Percentiles rank a stretch among this genome's conserved stretches.
These are phyloP conservation scores for Sporothrix mexicana DNA, from an alignment of 2,329 filamentous ascomycete species.

Conservation along the genomic window DNA sequence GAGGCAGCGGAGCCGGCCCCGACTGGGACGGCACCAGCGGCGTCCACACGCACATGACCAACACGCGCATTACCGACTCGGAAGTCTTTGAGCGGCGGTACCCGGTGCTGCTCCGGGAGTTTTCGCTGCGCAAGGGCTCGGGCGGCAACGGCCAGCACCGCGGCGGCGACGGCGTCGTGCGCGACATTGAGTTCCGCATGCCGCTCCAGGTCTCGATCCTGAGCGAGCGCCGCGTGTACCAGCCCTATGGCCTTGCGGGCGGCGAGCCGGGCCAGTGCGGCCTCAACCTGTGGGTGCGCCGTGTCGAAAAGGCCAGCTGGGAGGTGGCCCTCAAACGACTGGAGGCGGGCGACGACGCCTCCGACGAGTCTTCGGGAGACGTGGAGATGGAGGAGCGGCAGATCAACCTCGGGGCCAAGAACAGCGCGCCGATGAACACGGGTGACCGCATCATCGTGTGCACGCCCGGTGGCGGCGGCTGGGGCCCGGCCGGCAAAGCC, in stretches of 20 bases:
- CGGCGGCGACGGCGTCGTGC: conserved; percentile 77
- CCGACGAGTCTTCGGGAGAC: conserved; percentile 39
- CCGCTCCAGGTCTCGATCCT: conserved; percentile 80
- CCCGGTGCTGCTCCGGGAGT: conserved; percentile 73
- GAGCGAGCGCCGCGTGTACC: conserved; percentile 75
- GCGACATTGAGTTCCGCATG: conserved; percentile 82
- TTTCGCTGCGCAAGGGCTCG: conserved; percentile 66
- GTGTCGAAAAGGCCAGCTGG: conserved; percentile 64
- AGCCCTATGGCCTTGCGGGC: conserved; percentile 82
- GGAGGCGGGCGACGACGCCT: conserved; percentile 39
- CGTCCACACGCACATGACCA: conserved; percentile 87
- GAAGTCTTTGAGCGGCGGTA: conserved; percentile 81
- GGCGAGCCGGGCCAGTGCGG: conserved; percentile 80
- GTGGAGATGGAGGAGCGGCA: conserved; percentile 62
- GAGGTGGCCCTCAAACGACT: conserved; percentile 52
- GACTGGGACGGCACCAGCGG: conserved; percentile 75
- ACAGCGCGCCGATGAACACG: conserved; percentile 75
- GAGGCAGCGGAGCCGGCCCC: conserved; percentile 74
- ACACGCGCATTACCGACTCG: conserved; percentile 80
- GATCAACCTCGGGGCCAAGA: conserved; percentile 80
- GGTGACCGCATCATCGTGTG: conserved; percentile 79
- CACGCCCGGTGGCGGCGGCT: conserved; percentile 81
- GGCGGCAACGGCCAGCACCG: conserved; percentile 69
- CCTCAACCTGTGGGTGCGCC: conserved; percentile 85
- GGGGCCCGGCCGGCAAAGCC: conserved; percentile 67